Evolutionary conservation across 2,329 filamentous ascomycete genomes (phyloP).

Genomic region (Aspergillus carbonarius): DNA sequence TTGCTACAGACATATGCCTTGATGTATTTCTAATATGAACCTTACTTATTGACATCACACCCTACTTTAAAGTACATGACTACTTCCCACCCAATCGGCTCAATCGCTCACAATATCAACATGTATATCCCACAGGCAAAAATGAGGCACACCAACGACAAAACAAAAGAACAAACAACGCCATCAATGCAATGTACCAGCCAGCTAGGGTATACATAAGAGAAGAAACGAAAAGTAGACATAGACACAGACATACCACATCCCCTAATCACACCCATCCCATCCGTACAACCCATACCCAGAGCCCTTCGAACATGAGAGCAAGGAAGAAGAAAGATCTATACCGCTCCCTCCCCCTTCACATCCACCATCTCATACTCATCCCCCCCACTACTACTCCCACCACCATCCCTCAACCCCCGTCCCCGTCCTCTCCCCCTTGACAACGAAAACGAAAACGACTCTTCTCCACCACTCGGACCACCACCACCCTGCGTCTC

Average conservation of each 20-base stretch:
- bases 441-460: slow-evolving; percentile 23
- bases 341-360: slow-evolving; percentile 35
- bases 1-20: no score
- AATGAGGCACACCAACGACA: slow-evolving; percentile 4
- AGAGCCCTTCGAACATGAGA: background rate
- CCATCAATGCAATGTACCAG: slow-evolving; percentile 34
- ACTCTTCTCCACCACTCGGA: slow-evolving; percentile 16
- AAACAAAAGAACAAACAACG: slow-evolving; percentile 21
- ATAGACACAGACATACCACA: background rate
- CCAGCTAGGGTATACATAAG: slow-evolving; percentile 31
- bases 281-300: no score
- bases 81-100: no score
- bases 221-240: slow-evolving; percentile 12
- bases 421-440: slow-evolving; percentile 34
- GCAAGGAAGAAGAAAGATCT: slow-evolving; percentile 10
- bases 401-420: slow-evolving; percentile 17
- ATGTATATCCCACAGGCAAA: background rate
- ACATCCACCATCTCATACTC: slow-evolving; percentile 39
- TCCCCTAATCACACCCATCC: background rate
- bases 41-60: no score
- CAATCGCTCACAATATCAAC: no score
- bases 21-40: no score
- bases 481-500: slow-evolving; percentile 7
- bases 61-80: no score
- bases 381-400: slow-evolving; percentile 6